These are phyloP conservation scores for Podila minutissima DNA, from an alignment of 192 early-diverging fungal species.

Conservation along the genomic window DNA sequence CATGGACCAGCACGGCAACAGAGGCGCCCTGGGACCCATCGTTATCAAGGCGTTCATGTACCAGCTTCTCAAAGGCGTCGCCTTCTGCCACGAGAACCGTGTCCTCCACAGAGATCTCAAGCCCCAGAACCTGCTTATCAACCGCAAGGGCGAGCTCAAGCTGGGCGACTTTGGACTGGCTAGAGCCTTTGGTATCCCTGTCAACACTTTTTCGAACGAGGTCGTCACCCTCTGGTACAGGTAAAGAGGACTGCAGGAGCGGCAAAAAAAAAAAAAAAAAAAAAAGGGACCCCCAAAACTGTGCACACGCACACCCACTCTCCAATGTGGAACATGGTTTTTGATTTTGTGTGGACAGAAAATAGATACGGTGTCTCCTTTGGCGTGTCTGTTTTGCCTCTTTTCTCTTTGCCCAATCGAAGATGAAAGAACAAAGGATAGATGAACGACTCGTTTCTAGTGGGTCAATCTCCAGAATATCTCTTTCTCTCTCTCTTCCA, in stretches of 20 bases:
- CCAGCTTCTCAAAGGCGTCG: slow-evolving; percentile 83
- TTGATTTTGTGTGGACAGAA: no score
- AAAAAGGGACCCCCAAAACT: neutral
- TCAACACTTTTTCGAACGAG: slow-evolving; percentile 97
- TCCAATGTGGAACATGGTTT: no score
- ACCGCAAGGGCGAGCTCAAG: slow-evolving; percentile 81
- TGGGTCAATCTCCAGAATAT: neutral
- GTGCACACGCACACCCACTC: no score
- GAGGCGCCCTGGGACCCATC: slow-evolving; percentile 69
- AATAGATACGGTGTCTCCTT: no score
- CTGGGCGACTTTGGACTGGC: slow-evolving; percentile 89
- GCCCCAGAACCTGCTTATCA: slow-evolving; percentile 88
- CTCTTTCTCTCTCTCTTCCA: neutral
- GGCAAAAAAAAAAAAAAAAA: no score
- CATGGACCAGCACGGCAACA: slow-evolving; percentile 79
- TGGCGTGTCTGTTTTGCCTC: neutral
- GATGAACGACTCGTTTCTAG: neutral
- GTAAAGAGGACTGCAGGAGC: slow-evolving; percentile 2
- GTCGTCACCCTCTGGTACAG: slow-evolving; percentile 99
- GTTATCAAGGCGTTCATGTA: slow-evolving; percentile 86
- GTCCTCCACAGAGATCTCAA: slow-evolving; percentile 89
- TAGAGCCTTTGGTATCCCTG: slow-evolving; percentile 84
- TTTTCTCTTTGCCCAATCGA: neutral
- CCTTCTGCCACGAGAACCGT: slow-evolving; percentile 86
- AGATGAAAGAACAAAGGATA: neutral